These are phyloP conservation scores for Dictyostelium intermedium DNA, from an alignment of 78 protist genomes.

Conservation along the genomic window DNA sequence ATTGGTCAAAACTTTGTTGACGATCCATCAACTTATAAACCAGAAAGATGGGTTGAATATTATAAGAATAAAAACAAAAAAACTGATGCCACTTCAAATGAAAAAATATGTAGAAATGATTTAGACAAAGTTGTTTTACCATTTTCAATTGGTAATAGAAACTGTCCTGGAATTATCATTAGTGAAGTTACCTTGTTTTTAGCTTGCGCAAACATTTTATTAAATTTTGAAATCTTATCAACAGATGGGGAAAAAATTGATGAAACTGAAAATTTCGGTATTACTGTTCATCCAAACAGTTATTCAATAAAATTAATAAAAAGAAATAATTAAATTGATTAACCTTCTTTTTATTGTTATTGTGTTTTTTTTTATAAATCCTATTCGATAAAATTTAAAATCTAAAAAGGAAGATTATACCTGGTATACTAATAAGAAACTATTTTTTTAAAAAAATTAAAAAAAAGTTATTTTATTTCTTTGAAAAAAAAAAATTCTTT, in stretches of 20 bases:
- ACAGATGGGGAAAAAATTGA: conserved; percentile 4
- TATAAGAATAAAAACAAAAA: background rate
- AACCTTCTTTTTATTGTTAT: no score
- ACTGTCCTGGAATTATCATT: conserved; percentile 23
- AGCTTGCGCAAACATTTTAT: conserved; percentile 29
- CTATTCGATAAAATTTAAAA: no score
- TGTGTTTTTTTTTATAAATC: no score
- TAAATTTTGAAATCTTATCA: background rate
- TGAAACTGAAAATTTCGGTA: conserved; percentile 44
- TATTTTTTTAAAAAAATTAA: no score
- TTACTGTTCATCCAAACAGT: conserved; percentile 29
- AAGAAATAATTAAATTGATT: no score
- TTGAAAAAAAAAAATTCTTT: no score
- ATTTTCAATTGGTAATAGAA: conserved; percentile 3
- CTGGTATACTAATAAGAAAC: no score
- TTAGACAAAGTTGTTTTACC: background rate
- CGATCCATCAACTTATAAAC: background rate
- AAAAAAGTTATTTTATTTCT: no score
- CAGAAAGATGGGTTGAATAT: conserved; percentile 26
- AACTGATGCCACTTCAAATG: background rate
- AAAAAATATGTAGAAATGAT: background rate
- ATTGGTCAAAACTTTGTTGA: background rate
- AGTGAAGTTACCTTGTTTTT: background rate
- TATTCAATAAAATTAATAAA: background rate
- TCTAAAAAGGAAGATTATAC: no score